Conservation (phyloP, 2,329 filamentous ascomycete genomes). For the Monilinia laxa region DNA sequence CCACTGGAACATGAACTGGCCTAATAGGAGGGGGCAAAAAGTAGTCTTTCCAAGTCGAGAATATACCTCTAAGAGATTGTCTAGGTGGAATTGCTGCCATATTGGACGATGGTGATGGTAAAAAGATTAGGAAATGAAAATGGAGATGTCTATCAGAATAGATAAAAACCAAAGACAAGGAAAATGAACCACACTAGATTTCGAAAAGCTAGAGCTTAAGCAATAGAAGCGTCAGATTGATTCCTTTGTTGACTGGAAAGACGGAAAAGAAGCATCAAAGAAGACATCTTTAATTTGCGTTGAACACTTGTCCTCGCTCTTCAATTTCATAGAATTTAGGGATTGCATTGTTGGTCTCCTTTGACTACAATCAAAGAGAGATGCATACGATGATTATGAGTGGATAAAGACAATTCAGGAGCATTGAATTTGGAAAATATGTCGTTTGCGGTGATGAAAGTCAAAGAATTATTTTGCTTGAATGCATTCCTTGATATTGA, state of each 20-base stretch:
- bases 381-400: background rate
- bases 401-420: background rate
- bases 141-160: conserved; percentile 8
- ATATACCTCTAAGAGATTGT: background rate
- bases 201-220: background rate
- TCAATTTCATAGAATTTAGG: background rate
- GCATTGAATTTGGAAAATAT: background rate
- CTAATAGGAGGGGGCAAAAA: conserved; percentile 5
- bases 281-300: background rate
- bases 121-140: background rate
- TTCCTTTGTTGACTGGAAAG: conserved; percentile 12
- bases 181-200: background rate
- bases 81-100: background rate
- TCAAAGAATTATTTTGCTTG: conserved; percentile 7
- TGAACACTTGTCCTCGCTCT: conserved; percentile 1
- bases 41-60: conserved; percentile 5
- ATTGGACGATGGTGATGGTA: background rate
- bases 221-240: background rate
- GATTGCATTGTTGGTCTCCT: conserved; percentile 10
- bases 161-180: conserved; percentile 9
- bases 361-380: background rate
- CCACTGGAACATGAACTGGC: background rate
- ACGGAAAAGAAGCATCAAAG: conserved; percentile 1
- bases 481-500: conserved; percentile 11
- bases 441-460: conserved; percentile 13